phyloP scores from a whole-genome alignment of 202 grass and related monocot genomes.

The Brachypodium distachyon region DNA sequence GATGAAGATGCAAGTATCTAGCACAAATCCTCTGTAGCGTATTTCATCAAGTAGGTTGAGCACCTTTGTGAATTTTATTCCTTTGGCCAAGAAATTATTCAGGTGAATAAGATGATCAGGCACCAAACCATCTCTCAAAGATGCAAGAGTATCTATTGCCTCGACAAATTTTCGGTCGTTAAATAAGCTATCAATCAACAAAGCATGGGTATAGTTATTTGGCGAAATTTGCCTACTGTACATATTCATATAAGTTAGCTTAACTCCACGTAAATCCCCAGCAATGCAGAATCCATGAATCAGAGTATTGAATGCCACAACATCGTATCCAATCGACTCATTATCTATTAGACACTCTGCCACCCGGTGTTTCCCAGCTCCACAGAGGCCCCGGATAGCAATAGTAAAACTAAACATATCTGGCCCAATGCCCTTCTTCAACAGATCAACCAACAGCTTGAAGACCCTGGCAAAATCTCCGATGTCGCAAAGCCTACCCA shows the following conservation, averaged over 20 bases:
- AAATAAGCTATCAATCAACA: conserved; percentile 60
- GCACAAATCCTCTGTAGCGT: conserved; percentile 8
- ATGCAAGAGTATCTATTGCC: conserved; percentile 31
- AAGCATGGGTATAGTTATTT: conserved; percentile 46
- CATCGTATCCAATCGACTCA: conserved; percentile 31
- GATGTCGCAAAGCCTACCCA: conserved; percentile 60
- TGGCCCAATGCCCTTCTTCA: conserved; percentile 70
- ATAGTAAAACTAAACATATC: conserved; percentile 78
- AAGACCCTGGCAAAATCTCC: conserved; percentile 44
- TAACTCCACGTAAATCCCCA: conserved; percentile 25
- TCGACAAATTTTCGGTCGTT: conserved; percentile 22
- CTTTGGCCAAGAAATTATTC: conserved; percentile 49
- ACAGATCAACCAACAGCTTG: conserved; percentile 52
- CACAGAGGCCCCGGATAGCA: conserved; percentile 53
- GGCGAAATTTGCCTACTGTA: conserved; percentile 27
- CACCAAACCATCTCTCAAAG: background rate
- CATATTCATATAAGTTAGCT: conserved; percentile 34
- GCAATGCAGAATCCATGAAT: conserved; percentile 57
- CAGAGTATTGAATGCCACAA: conserved; percentile 69
- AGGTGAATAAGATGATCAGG: conserved; percentile 45
- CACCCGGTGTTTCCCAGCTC: conserved; percentile 44
- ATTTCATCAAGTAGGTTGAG: conserved; percentile 39
- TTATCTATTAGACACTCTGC: conserved; percentile 44
- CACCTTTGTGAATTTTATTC: conserved; percentile 26
- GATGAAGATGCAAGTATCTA: conserved; percentile 33